Evolutionary conservation across 768 basidiomycete species (phyloP).

Genomic region (Clavulina sp.): DNA sequence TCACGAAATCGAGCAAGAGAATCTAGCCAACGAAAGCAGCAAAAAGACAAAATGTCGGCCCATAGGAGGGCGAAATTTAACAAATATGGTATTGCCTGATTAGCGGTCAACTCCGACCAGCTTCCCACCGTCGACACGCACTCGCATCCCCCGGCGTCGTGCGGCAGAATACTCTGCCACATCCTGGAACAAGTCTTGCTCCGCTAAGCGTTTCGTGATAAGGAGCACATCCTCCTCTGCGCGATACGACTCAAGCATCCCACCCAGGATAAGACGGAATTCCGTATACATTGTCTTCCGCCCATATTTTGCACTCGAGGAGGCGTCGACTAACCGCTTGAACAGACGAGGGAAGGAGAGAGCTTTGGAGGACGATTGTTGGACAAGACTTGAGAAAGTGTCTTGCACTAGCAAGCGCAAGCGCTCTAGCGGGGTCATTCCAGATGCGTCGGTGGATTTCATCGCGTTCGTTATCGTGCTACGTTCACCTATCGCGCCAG

Average conservation of each 20-base stretch:
- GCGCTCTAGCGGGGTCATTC: constrained; percentile 12
- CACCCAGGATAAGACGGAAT: constrained; percentile 74
- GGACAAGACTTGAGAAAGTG: constrained; percentile 69
- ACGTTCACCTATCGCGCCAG: constrained; percentile 15
- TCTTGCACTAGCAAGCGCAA: constrained; percentile 65
- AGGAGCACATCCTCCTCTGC: constrained; percentile 78
- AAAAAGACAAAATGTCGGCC: neutral
- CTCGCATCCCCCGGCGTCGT: constrained; percentile 4
- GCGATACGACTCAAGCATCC: constrained; percentile 92
- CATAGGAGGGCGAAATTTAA: neutral
- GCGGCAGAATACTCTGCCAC: constrained; percentile 28
- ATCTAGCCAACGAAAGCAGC: neutral
- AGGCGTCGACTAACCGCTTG: constrained; percentile 72
- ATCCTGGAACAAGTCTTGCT: constrained; percentile 64
- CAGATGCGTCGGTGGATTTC: neutral
- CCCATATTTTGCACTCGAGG: constrained; percentile 31
- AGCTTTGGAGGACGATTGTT: constrained; percentile 57
- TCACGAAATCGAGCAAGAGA: neutral
- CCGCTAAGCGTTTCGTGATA: constrained; percentile 67
- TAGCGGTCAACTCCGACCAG: too few relatives aligned
- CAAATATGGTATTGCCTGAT: neutral
- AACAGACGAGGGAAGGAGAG: constrained; percentile 87
- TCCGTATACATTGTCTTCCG: constrained; percentile 66
- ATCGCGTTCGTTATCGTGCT: too few relatives aligned
- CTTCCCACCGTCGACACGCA: too few relatives aligned